Conservation (phyloP, 2,329 filamentous ascomycete genomes). For the Microdochium paspali region DNA sequence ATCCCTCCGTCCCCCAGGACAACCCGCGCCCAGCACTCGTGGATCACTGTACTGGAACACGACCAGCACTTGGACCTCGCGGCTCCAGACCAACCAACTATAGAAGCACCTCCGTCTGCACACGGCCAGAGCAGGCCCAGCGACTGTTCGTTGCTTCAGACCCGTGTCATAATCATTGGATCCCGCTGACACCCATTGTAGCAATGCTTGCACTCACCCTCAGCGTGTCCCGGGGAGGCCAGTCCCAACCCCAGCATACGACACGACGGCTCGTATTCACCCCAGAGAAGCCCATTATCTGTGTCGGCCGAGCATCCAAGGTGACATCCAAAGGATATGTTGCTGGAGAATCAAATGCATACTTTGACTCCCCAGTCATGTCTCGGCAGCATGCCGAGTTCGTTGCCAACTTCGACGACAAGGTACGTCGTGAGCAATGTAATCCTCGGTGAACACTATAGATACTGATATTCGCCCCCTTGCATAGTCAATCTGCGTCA, state of each 20-base stretch:
- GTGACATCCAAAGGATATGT: slow-evolving; percentile 30
- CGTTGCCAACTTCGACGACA: slow-evolving; percentile 27
- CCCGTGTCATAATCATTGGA: neutral
- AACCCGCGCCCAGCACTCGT: too few relatives aligned
- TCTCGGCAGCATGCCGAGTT: slow-evolving; percentile 58
- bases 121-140: neutral
- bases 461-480: slow-evolving; percentile 13
- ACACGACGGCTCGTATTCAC: slow-evolving; percentile 21
- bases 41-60: too few relatives aligned
- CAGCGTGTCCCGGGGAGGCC: slow-evolving; percentile 6
- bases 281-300: slow-evolving; percentile 9
- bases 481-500: slow-evolving; percentile 31
- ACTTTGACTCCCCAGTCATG: slow-evolving; percentile 64
- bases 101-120: neutral
- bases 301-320: slow-evolving; percentile 36
- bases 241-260: slow-evolving; percentile 5
- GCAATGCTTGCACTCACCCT: slow-evolving; percentile 6
- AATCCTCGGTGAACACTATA: neutral
- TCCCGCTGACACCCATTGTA: neutral
- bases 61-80: too few relatives aligned
- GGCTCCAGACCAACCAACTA: too few relatives aligned
- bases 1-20: too few relatives aligned
- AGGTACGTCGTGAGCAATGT: slow-evolving; percentile 26
- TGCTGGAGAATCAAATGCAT: slow-evolving; percentile 42
- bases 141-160: neutral